phyloP scores from a whole-genome alignment of 1,284 basidiomycete species.

The Lignosus rhinocerotis region DNA sequence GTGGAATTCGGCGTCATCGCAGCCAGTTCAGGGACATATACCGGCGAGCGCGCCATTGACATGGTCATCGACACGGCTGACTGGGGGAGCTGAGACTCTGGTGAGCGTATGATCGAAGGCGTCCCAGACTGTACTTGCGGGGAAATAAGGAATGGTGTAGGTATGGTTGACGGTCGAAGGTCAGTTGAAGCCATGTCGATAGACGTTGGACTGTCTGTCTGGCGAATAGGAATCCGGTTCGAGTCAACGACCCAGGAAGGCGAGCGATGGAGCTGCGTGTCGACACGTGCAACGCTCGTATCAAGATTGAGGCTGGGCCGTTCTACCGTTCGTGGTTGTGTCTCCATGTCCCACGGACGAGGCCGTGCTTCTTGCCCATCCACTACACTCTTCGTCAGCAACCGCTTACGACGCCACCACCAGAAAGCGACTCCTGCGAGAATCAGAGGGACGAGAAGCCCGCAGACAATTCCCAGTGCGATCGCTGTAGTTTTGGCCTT shows the following conservation, averaged over 20 bases:
- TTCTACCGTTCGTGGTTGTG: constrained; percentile 2
- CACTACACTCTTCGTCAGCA: constrained; percentile 4
- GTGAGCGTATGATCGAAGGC: constrained; percentile 2
- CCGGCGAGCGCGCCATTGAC: constrained; percentile 6
- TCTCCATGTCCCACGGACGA: constrained; percentile 10
- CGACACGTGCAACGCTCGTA: constrained; percentile 14
- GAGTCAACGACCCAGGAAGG: constrained; percentile 18
- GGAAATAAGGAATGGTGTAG: constrained; percentile 18
- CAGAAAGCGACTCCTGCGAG: constrained; percentile 17
- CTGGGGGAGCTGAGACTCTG: constrained; percentile 6
- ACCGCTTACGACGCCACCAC: constrained; percentile 21
- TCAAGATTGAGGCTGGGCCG: constrained; percentile 20
- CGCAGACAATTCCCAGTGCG: constrained; percentile 28
- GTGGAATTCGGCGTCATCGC: constrained; percentile 19
- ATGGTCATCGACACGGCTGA: constrained; percentile 1
- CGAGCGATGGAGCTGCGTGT: constrained; percentile 7
- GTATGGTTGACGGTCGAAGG: constrained; percentile 6
- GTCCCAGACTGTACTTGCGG: background rate
- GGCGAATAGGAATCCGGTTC: constrained; percentile 6
- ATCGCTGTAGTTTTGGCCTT: constrained; percentile 21
- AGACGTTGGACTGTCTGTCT: constrained; percentile 21
- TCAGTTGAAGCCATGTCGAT: constrained; percentile 22
- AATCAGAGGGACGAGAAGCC: constrained; percentile 24
- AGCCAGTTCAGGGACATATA: background rate
- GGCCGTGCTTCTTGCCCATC: constrained; percentile 23